Base-by-base conservation (phyloP, 176 grass and related monocot species). In the Puccinellia tenuiflora region DNA sequence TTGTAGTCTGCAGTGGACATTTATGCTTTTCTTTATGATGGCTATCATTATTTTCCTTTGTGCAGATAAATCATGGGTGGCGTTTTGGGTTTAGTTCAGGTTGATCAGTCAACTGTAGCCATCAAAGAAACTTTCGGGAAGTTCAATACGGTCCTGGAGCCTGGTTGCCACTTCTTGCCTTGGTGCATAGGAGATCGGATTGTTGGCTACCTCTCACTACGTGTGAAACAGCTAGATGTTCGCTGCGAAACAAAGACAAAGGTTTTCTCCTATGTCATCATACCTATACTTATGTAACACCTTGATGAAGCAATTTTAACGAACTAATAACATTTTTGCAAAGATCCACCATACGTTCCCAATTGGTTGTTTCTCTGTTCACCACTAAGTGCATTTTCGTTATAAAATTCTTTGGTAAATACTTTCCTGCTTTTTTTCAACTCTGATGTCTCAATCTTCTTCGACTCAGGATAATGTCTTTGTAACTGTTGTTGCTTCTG, bases 401-500 rank as follows among this genome's bases (percentile, higher is more conserved):
- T 3, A 45, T 45, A 16, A 74, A 38, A 16, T 12, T 26, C 22
- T 59, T 60, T 17, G 22, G n/a, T 66, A 55, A 66, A 46, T 18
- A 67, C 21, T 38, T 46, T 73, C 40, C 69, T 68, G 17, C 5
- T 70, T 60, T 50, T 39, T 83, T 76, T 78, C 26, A 76, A 73
- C 9, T 86, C 38, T 66, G 38, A 84, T 86, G 47, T 11, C 37
- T 77, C 11, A 5, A 59, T 76, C 11, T 77, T 65, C 78, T 29
- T 39, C 9, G 70, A 40, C 72, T 73, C 79, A 97, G 94, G 91
- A 94, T 52, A 94, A 97, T 82, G 94, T 97, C 46, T 97, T 97
- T n/a, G 94, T 94, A 34, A 97, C 82, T 79, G 91, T 92, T 82
- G 94, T 97, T 47, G 94, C 94, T 82, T 97, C 94, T 71, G 79